Evolutionary conservation across 495 filamentous ascomycete species (phyloP).

Genomic region (Chaetomidium leptoderma): DNA sequence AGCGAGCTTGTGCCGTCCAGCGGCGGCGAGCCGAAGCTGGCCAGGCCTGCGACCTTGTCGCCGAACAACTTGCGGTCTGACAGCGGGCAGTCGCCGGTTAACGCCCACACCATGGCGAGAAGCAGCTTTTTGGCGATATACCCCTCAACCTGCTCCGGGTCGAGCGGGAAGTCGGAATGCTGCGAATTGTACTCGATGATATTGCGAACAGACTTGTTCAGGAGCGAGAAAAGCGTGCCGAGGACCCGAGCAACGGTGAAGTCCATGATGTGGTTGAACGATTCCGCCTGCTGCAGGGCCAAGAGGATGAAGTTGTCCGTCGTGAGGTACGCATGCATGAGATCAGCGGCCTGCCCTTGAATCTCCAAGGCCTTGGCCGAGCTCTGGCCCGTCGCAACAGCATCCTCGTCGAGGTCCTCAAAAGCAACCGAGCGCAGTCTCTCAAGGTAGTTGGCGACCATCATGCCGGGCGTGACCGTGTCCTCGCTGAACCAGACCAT

Average conservation of each 20-base stretch:
- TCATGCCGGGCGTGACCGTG: constrained; percentile 87
- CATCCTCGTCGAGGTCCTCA: constrained; percentile 92
- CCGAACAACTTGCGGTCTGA: constrained; percentile 84
- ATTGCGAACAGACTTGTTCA: constrained; percentile 88
- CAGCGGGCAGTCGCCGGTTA: constrained; percentile 92
- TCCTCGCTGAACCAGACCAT: constrained; percentile 99
- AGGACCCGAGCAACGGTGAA: constrained; percentile 86
- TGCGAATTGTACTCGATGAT: constrained; percentile 93
- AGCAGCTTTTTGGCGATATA: constrained; percentile 91
- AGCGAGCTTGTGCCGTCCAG: constrained; percentile 70
- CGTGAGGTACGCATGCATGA: constrained; percentile 70
- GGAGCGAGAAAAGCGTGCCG: constrained; percentile 87
- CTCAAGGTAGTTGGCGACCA: constrained; percentile 86
- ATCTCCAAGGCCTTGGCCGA: constrained; percentile 69
- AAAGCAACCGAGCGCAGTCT: constrained; percentile 74
- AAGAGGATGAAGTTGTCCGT: constrained; percentile 72
- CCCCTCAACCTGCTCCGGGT: constrained; percentile 78
- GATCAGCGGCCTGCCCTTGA: constrained; percentile 69
- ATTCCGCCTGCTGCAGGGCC: constrained; percentile 68
- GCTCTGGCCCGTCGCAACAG: constrained; percentile 70
- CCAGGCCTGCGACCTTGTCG: constrained; percentile 69
- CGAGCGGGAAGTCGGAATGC: constrained; percentile 88
- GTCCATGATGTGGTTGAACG: constrained; percentile 95
- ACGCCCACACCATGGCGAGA: constrained; percentile 85
- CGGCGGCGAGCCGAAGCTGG: constrained; percentile 80